Conservation (phyloP, 2,329 filamentous ascomycete species). For the Colletotrichum sp. region DNA sequence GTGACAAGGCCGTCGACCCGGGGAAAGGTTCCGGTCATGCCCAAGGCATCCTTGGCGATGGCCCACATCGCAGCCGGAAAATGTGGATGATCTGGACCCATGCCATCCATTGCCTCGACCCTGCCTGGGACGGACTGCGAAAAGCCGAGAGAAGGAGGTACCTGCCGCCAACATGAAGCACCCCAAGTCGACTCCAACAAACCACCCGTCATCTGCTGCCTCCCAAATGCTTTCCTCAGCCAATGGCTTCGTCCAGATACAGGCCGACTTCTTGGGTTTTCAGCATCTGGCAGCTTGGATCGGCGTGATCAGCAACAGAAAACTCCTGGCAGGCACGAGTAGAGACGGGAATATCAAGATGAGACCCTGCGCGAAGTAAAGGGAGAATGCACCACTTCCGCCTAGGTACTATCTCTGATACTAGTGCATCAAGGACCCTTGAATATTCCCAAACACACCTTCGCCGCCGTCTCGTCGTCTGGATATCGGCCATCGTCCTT, state of each 20-base stretch:
- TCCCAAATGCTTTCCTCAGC: not conserved
- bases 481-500: not conserved
- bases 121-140: not conserved
- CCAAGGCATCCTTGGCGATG: not conserved
- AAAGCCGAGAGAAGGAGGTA: not conserved
- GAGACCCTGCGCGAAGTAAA: not conserved
- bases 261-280: not conserved
- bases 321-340: not conserved
- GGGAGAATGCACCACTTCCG: not conserved
- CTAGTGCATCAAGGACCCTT: slow-evolving; percentile 1
- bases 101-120: not conserved
- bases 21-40: slow-evolving; percentile 20
- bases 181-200: not conserved
- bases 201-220: not conserved
- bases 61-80: slow-evolving; percentile 2
- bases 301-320: not conserved
- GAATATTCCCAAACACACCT: not conserved
- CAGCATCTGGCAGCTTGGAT: not conserved
- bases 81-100: not conserved
- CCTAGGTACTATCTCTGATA: not conserved
- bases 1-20: slow-evolving; percentile 1
- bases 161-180: too few relatives aligned
- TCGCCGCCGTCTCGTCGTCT: not conserved
- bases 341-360: not conserved
- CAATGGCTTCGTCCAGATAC: not conserved